Base-by-base conservation (phyloP, 805 yeast species). In the Ogataea thermomethanolica region DNA sequence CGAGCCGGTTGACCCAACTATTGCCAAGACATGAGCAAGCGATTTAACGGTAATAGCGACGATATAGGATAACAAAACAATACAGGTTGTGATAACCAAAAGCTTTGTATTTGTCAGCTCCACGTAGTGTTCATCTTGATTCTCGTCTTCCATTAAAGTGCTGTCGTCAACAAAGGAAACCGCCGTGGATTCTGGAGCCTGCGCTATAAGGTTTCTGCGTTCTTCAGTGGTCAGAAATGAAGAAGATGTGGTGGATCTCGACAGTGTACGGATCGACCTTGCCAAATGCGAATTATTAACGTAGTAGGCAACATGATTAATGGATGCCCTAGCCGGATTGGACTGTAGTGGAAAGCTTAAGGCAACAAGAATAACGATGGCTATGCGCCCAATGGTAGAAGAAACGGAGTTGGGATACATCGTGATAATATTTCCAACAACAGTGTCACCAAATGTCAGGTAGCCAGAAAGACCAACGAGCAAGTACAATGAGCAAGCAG, bases 1-100 rank as follows among this genome's bases (percentile, higher is more conserved):
- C 1, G 95, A 86, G 0, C 96, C 96, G 0, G 96, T 88, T 1
- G 96, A 85, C 2, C 97, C 97, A 4, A 89, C 95, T 48, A 89
- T 69, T 1, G 95, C 89, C 50, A 89, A 66, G 10, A 90, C 90
- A 33, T 81, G 74, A 21, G 91, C 95, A 50, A 89, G 76, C 0
- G 95, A 86, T 10, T 67, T 67, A 23, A 89, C 81, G 3, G 77
- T 60, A 25, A 81, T 63, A 0, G 96, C 93, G 8, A 83, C 66
- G 1, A 67, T 39, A 56, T 83, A 88, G 33, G 88, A 78, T 5
- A 70, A 53, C 0, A 71, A 27, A 36, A 89, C 67, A 23, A 77
- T 67, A 3, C 51, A 33, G 1, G 66, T 43, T 0, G 81, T 76
- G 17, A 74, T 53, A n/a, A 58, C 38, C 8, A 64, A 43, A 35